phyloP scores from a whole-genome alignment of 208 protist species.

The Herpetomonas samuelpessoai region DNA sequence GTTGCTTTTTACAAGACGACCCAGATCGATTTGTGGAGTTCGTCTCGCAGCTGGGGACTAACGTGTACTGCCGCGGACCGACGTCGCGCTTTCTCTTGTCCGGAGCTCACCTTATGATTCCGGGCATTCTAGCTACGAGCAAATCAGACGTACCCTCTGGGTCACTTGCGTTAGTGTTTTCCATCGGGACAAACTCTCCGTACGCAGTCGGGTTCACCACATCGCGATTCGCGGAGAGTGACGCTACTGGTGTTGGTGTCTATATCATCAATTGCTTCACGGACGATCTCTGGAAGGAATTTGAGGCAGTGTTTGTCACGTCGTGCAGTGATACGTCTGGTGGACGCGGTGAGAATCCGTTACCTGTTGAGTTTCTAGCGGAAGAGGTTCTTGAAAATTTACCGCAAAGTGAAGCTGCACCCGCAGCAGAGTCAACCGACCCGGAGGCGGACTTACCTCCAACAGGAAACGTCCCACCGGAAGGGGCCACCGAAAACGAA shows the following conservation, averaged over 20 bases:
- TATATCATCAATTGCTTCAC: constrained; percentile 57
- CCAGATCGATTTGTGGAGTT: constrained; percentile 18
- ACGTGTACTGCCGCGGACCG: constrained; percentile 40
- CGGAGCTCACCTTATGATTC: constrained; percentile 83
- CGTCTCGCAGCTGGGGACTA: constrained; percentile 12
- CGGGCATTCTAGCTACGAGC: constrained; percentile 41
- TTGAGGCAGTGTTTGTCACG: constrained; percentile 32
- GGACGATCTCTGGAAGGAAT: constrained; percentile 62
- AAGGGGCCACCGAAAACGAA: background rate
- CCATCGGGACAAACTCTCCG: constrained; percentile 28
- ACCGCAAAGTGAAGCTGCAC: no score
- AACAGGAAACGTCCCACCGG: no score
- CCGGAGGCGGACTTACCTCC: no score
- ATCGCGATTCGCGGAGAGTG: constrained; percentile 17
- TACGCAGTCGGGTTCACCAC: constrained; percentile 72
- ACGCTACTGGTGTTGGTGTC: constrained; percentile 43
- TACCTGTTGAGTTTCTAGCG: constrained; percentile 23
- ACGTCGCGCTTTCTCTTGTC: constrained; percentile 66
- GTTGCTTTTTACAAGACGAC: constrained; percentile 19
- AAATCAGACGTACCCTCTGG: constrained; percentile 6
- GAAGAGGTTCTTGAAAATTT: constrained; percentile 20
- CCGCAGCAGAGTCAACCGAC: no score
- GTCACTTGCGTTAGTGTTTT: constrained; percentile 38
- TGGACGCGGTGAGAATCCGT: background rate
- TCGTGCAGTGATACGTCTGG: constrained; percentile 17